Percentiles rank a stretch among this genome's conserved stretches.
Conservation (phyloP, 2,329 filamentous ascomycete genomes). For the Herpotrichia juniperi region DNA sequence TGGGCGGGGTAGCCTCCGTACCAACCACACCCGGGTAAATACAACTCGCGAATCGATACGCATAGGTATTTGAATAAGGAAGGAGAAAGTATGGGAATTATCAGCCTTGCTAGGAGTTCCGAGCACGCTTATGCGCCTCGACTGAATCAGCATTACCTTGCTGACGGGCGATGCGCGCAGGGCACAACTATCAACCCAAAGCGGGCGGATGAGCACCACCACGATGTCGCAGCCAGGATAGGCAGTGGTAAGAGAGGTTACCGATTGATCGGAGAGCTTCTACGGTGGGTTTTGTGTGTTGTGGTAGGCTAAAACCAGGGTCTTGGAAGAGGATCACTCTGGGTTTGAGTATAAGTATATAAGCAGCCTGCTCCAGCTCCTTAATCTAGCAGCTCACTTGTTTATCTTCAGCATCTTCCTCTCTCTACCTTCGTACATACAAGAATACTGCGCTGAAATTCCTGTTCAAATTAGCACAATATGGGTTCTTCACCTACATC, state of each 20-base stretch:
- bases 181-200: too few relatives aligned
- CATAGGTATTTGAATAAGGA: too few relatives aligned
- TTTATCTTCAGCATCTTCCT: not conserved
- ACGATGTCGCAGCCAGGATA: too few relatives aligned
- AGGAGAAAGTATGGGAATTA: too few relatives aligned
- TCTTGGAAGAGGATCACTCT: not conserved
- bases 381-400: not conserved
- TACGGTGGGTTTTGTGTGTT: not conserved
- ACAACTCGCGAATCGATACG: too few relatives aligned
- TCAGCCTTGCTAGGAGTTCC: not conserved
- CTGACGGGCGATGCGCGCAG: not conserved
- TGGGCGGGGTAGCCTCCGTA: too few relatives aligned
- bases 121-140: not conserved
- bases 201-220: too few relatives aligned
- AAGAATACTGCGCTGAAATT: not conserved
- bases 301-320: not conserved
- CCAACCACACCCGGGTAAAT: too few relatives aligned
- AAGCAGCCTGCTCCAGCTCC: not conserved
- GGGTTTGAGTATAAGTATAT: not conserved
- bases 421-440: not conserved
- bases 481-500: slow-evolving; percentile 3
- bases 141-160: not conserved
- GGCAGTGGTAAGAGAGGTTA: too few relatives aligned
- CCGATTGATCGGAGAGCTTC: too few relatives aligned
- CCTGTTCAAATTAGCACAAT: not conserved